Conservation (phyloP, 768 basidiomycete species). For the Mycena rosella region DNA sequence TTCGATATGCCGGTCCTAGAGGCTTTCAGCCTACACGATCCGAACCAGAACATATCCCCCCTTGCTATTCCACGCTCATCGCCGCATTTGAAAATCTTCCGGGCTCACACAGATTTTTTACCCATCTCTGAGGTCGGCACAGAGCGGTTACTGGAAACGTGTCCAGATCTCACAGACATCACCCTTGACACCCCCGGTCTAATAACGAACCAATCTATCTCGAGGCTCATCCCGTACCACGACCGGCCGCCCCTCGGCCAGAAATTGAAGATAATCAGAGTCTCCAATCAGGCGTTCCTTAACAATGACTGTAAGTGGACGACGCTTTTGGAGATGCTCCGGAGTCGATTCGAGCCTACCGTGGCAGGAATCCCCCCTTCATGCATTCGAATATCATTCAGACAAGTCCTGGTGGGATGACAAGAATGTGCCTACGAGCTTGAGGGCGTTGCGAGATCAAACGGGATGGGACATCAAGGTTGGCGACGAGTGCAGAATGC, state of each 20-base stretch:
- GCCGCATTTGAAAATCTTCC: slow-evolving; percentile 14
- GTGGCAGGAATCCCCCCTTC: slow-evolving; percentile 2
- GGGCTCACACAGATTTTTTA: neutral
- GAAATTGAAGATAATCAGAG: slow-evolving; percentile 36
- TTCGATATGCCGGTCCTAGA: slow-evolving; percentile 28
- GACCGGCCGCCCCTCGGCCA: neutral
- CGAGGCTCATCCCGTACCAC: neutral
- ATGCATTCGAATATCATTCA: slow-evolving; percentile 2
- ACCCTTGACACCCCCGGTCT: slow-evolving; percentile 4
- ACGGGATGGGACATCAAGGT: slow-evolving; percentile 17
- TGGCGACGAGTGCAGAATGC: neutral
- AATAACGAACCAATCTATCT: neutral
- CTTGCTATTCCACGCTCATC: neutral
- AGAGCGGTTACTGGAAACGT: slow-evolving; percentile 5
- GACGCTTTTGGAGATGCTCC: slow-evolving; percentile 16
- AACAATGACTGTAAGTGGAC: slow-evolving; percentile 12
- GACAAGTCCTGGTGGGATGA: neutral
- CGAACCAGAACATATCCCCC: too few relatives aligned
- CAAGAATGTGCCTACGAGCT: neutral
- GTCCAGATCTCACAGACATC: slow-evolving; percentile 16
- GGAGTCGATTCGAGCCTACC: slow-evolving; percentile 11
- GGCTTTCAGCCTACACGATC: neutral
- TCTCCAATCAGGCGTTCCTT: slow-evolving; percentile 11
- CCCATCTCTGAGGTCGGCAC: neutral
- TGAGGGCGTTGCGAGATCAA: neutral